Evolutionary conservation across 1,139 yeast genomes (phyloP).

Genomic region (Sugiyamaella castrensis): DNA sequence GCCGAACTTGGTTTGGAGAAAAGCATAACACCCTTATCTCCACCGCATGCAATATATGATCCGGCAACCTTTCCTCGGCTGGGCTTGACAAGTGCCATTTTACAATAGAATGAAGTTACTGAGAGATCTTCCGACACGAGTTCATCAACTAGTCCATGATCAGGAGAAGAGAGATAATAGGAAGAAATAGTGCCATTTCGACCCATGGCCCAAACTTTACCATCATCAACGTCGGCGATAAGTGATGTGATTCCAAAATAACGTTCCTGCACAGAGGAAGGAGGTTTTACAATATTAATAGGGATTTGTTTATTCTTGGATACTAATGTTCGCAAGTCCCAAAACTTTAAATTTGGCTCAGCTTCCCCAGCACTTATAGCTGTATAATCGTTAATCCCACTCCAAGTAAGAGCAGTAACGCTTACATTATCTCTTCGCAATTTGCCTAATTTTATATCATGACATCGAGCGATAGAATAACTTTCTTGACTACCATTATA

Average conservation of each 20-base stretch:
- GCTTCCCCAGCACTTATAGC: conserved; percentile 24
- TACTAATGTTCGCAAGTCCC: conserved; percentile 27
- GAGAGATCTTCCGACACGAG: conserved; percentile 17
- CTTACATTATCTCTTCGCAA: conserved; percentile 20
- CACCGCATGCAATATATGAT: conserved; percentile 23
- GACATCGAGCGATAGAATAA: conserved; percentile 7
- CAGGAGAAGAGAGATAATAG: conserved; percentile 15
- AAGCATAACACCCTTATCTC: conserved; percentile 17
- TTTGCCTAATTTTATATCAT: conserved; percentile 13
- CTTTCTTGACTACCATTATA: not conserved
- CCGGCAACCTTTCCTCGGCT: conserved; percentile 10
- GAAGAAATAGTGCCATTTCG: conserved; percentile 24
- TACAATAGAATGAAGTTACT: conserved; percentile 21
- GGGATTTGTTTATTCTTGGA: conserved; percentile 11
- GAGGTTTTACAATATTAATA: conserved; percentile 4
- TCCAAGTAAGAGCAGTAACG: conserved; percentile 26
- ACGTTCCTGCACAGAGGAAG: conserved; percentile 12
- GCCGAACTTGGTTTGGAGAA: conserved; percentile 16
- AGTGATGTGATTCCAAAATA: conserved; percentile 24
- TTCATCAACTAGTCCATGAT: conserved; percentile 17
- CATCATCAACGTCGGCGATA: conserved; percentile 21
- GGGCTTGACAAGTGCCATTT: conserved; percentile 17
- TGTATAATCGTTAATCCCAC: conserved; percentile 9
- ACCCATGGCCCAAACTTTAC: conserved; percentile 26
- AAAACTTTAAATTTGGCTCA: conserved; percentile 24